These are phyloP conservation scores for Cicer arietinum DNA, from an alignment of 306 rosid genomes.

Conservation along the genomic window DNA sequence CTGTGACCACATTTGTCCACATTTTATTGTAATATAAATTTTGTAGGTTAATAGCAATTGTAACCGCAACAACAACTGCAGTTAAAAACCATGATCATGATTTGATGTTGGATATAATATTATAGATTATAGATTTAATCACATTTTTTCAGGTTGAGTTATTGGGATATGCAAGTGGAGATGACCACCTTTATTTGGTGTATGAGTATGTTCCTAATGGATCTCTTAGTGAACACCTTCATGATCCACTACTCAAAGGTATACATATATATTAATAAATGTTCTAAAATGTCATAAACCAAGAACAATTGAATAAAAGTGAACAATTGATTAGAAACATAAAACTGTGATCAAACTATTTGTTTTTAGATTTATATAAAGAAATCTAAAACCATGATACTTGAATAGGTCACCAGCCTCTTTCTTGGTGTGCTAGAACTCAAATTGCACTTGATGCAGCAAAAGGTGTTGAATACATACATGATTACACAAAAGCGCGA, in stretches of 20 bases:
- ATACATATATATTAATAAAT: background rate
- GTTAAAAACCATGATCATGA: background rate
- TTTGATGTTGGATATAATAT: background rate
- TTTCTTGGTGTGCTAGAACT: conserved; percentile 82
- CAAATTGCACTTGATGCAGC: conserved; percentile 87
- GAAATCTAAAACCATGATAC: conserved; percentile 24
- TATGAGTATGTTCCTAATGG: conserved; percentile 82
- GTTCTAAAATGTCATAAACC: conserved; percentile 10
- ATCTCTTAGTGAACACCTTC: conserved; percentile 77
- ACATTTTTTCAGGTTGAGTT: conserved; percentile 73
- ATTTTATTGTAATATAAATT: too few species aligned
- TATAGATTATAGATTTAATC: conserved; percentile 17
- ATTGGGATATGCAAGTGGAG: conserved; percentile 84
- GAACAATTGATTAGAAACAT: background rate
- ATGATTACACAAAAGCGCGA: conserved; percentile 75
- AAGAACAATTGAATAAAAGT: conserved; percentile 24
- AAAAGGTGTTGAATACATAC: conserved; percentile 89
- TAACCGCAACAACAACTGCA: background rate
- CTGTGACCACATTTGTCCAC: too few species aligned
- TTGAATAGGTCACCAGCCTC: conserved; percentile 71
- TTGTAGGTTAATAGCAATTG: too few species aligned
- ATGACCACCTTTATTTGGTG: conserved; percentile 81
- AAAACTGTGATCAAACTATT: background rate
- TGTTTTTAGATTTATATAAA: background rate
- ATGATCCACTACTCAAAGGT: conserved; percentile 83